These are phyloP conservation scores for Hydnomerulius pinastri DNA, from an alignment of 768 basidiomycete genomes.

Conservation along the genomic window DNA sequence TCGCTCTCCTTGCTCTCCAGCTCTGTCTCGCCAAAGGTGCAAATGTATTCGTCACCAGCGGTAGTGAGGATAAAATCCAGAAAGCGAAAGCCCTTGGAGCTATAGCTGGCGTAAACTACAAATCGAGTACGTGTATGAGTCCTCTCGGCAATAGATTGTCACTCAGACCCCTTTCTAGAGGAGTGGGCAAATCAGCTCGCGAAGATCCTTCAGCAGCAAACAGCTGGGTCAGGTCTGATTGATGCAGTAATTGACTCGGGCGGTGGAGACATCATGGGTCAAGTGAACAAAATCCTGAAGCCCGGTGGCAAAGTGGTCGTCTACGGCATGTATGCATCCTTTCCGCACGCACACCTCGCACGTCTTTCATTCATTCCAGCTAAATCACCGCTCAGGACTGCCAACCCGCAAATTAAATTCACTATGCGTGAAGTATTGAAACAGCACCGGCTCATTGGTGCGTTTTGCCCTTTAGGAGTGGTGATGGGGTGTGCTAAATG, in stretches of 20 bases:
- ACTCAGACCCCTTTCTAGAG: slow-evolving; percentile 30
- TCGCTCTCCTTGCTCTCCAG: slow-evolving; percentile 76
- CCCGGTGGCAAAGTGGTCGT: slow-evolving; percentile 60
- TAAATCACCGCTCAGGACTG: slow-evolving; percentile 51
- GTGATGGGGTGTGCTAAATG: slow-evolving; percentile 13
- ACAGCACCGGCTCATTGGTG: slow-evolving; percentile 75
- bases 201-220: slow-evolving; percentile 39
- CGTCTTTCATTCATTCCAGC: slow-evolving; percentile 7
- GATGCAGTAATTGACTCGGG: slow-evolving; percentile 71
- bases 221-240: slow-evolving; percentile 34
- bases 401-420: slow-evolving; percentile 56
- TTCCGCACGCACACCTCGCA: background rate
- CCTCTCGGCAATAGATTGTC: background rate
- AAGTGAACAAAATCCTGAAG: slow-evolving; percentile 51
- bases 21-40: slow-evolving; percentile 75
- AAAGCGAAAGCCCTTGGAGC: slow-evolving; percentile 71
- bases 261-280: slow-evolving; percentile 63
- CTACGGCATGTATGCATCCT: slow-evolving; percentile 57
- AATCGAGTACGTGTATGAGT: slow-evolving; percentile 47
- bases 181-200: slow-evolving; percentile 55
- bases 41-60: slow-evolving; percentile 81
- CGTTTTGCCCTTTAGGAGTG: slow-evolving; percentile 15
- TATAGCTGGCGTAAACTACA: slow-evolving; percentile 76
- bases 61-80: slow-evolving; percentile 65
- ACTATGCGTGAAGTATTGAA: slow-evolving; percentile 80